Percentiles rank a stretch among this genome's conserved stretches.
These are phyloP conservation scores for Coemansia sp. DNA, from an alignment of 192 early-diverging fungal genomes.

Conservation along the genomic window DNA sequence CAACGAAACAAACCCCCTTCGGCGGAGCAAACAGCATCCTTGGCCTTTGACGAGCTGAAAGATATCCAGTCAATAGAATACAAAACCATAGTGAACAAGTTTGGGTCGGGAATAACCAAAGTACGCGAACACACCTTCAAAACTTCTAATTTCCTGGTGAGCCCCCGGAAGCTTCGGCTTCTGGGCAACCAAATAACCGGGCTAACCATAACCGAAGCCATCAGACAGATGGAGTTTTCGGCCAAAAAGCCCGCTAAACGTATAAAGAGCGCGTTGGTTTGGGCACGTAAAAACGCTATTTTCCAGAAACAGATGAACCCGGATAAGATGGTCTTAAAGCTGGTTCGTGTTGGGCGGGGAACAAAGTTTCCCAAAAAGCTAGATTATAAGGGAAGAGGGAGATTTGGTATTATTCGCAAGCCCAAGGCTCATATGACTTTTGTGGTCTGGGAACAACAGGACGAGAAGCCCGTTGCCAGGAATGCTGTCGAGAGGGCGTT, in stretches of 20 bases:
- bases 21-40: slow-evolving; percentile 21
- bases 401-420: slow-evolving; percentile 72
- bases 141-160: slow-evolving; percentile 66
- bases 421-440: slow-evolving; percentile 81
- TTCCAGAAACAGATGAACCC: slow-evolving; percentile 64
- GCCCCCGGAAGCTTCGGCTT: slow-evolving; percentile 69
- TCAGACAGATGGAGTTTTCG: slow-evolving; percentile 76
- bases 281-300: slow-evolving; percentile 66
- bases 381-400: slow-evolving; percentile 73
- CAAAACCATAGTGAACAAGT: slow-evolving; percentile 9
- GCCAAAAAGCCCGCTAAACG: slow-evolving; percentile 62
- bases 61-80: not conserved
- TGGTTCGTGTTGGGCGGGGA: slow-evolving; percentile 88
- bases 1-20: too few species aligned
- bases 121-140: slow-evolving; percentile 38
- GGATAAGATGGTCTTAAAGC: slow-evolving; percentile 60
- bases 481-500: slow-evolving; percentile 30
- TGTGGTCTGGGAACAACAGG: slow-evolving; percentile 64
- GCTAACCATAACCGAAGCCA: slow-evolving; percentile 66
- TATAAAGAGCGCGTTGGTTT: slow-evolving; percentile 64
- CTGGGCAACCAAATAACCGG: slow-evolving; percentile 69
- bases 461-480: slow-evolving; percentile 18
- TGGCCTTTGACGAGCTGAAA: slow-evolving; percentile 7
- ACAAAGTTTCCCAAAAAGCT: slow-evolving; percentile 64
- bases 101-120: slow-evolving; percentile 15